Evolutionary conservation across 1,284 basidiomycete genomes (phyloP).

Genomic region (Thecaphora frezii): DNA sequence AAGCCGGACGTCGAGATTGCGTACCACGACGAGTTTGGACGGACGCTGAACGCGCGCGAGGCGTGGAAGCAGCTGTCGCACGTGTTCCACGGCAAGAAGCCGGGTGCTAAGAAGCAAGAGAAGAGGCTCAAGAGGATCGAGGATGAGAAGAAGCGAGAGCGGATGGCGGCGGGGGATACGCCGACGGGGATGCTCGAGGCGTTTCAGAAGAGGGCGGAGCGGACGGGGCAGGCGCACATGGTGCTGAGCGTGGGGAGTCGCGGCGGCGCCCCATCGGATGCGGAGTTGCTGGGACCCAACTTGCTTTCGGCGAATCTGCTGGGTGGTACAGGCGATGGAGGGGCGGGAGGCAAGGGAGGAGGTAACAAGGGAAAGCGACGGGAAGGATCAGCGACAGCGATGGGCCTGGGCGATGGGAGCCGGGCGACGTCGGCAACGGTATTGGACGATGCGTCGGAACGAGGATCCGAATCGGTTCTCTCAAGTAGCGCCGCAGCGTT

Average conservation of each 20-base stretch:
- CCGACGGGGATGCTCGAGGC: slow-evolving; percentile 50
- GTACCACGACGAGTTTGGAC: slow-evolving; percentile 89
- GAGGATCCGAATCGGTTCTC: too few species aligned
- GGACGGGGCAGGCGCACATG: slow-evolving; percentile 58
- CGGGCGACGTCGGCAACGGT: background rate
- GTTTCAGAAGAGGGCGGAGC: slow-evolving; percentile 49
- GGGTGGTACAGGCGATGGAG: too few species aligned
- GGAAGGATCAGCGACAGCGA: background rate
- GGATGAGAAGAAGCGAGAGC: slow-evolving; percentile 51
- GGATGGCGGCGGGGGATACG: slow-evolving; percentile 56
- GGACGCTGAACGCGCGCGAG: slow-evolving; percentile 84
- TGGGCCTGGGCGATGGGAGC: background rate
- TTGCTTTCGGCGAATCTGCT: background rate
- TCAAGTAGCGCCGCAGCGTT: too few species aligned
- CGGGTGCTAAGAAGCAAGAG: slow-evolving; percentile 54
- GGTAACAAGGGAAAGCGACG: background rate
- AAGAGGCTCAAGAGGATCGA: slow-evolving; percentile 50
- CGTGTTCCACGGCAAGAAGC: slow-evolving; percentile 56
- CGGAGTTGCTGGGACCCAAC: slow-evolving; percentile 34
- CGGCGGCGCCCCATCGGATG: slow-evolving; percentile 51
- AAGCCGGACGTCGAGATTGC: slow-evolving; percentile 95
- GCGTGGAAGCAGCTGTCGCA: slow-evolving; percentile 60
- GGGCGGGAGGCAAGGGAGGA: too few species aligned
- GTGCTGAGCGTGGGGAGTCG: slow-evolving; percentile 53
- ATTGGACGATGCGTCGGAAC: background rate